These are phyloP conservation scores for Fusarium sublunatum DNA, from an alignment of 2,329 filamentous ascomycete species.

Conservation along the genomic window DNA sequence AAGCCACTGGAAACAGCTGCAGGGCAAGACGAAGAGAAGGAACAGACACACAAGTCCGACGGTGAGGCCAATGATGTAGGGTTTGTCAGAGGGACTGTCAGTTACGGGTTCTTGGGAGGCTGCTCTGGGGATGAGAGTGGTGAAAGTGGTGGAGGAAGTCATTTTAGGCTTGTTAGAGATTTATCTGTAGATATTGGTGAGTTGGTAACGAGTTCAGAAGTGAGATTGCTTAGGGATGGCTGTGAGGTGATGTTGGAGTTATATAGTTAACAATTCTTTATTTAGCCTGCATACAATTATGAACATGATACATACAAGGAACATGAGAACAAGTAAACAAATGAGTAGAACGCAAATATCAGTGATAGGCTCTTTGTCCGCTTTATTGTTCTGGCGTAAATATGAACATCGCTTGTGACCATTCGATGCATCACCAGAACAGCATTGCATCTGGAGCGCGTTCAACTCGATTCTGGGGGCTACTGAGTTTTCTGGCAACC, in stretches of 20 bases:
- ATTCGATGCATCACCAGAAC: not conserved
- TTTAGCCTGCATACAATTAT: not conserved
- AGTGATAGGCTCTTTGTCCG: not conserved
- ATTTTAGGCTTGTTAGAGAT: constrained; percentile 1
- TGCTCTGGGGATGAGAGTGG: constrained; percentile 2
- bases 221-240: not conserved
- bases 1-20: constrained; percentile 11
- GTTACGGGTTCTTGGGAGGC: not conserved
- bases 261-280: not conserved
- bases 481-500: no score
- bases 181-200: not conserved
- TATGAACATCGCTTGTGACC: not conserved
- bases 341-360: no score
- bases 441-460: no score
- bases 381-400: not conserved
- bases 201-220: not conserved
- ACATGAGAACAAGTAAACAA: no score
- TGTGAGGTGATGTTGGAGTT: not conserved
- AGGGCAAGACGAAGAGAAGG: constrained; percentile 24
- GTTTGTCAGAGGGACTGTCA: not conserved
- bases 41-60: constrained; percentile 5
- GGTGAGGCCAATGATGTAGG: constrained; percentile 7
- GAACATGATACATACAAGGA: not conserved
- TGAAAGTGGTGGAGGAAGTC: constrained; percentile 14
- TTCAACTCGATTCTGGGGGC: no score